These are phyloP conservation scores for Calocybe cyanea DNA, from an alignment of 768 basidiomycete genomes.

Conservation along the genomic window DNA sequence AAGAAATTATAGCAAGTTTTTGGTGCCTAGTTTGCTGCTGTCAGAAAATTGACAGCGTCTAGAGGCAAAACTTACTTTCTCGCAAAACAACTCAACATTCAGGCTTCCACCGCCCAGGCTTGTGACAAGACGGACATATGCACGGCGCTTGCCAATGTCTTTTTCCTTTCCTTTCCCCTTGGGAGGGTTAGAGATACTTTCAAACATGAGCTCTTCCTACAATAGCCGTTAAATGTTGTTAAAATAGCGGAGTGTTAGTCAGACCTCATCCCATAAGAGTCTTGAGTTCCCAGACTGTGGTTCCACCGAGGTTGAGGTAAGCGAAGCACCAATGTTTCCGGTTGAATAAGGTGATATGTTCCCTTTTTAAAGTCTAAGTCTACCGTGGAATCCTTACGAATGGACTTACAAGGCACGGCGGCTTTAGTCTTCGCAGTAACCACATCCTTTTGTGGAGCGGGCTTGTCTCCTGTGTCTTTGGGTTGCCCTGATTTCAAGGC, in stretches of 20 bases:
- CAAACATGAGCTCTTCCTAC: slow-evolving; percentile 97
- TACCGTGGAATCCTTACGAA: not conserved
- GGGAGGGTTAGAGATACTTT: slow-evolving; percentile 75
- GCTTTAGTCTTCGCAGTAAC: slow-evolving; percentile 47
- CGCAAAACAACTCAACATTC: slow-evolving; percentile 84
- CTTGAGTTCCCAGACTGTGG: slow-evolving; percentile 67
- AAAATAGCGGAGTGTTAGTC: slow-evolving; percentile 4
- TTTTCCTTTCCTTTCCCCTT: slow-evolving; percentile 93
- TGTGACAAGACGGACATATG: slow-evolving; percentile 94
- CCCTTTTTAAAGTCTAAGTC: slow-evolving; percentile 43
- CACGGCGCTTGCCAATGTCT: slow-evolving; percentile 85
- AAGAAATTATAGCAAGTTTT: slow-evolving; percentile 99
- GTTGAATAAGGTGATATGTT: slow-evolving; percentile 90
- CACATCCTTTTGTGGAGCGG: slow-evolving; percentile 29
- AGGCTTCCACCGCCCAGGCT: slow-evolving; percentile 82
- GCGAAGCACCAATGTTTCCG: slow-evolving; percentile 85
- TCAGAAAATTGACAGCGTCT: not conserved
- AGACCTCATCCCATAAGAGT: slow-evolving; percentile 91
- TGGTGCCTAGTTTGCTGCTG: slow-evolving; percentile 62
- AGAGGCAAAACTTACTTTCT: slow-evolving; percentile 56
- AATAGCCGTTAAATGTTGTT: not conserved
- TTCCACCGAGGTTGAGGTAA: slow-evolving; percentile 90
- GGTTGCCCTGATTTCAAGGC: slow-evolving; percentile 20
- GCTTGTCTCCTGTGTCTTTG: slow-evolving; percentile 31
- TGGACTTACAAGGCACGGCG: slow-evolving; percentile 59